Base-by-base conservation (phyloP, 1,284 basidiomycete species). In the Puccinia coronata region DNA sequence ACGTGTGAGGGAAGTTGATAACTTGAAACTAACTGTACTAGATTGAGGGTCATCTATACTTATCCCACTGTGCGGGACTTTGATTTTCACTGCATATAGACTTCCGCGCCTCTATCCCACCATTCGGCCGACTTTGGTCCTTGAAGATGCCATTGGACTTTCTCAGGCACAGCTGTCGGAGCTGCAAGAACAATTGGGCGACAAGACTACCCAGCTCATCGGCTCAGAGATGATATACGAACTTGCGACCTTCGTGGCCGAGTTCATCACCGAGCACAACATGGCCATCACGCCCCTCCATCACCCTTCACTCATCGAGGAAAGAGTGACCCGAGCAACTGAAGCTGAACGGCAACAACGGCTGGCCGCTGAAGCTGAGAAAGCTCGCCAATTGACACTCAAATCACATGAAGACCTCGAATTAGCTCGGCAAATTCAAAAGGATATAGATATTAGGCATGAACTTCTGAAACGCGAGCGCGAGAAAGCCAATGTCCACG, bases 191-290 rank as follows among this genome's bases (percentile, higher is more conserved):
- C 23, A 82, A 51, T 82, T 86, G 70, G 81, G 82, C 31, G 67
- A 61, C 20, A 84, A 84, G 20, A 84, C 85, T n/a, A 83, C 82
- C 31, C 71, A 81, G 34, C 83, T 85, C 20, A 61, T 86, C 3
- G 86, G 85, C 28, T 83, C 84, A 16, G 86, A 86, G 57, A 86
- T 86, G 86, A 82, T 86, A 41, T 86, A 85, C 84, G 86, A 86
- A 82, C 83, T 86, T 43, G 84, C 86, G 70, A 72, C 59, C 14
- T 55, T 75, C 18, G 55, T 72, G 43, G 59, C 71, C 39, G 78
- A 59, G 51, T 79, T 69, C 41, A 79, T 79, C 5, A 79, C 76
- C 41, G 76, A 79, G 36, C 61, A 79, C 28, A 67, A 79, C 59
- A 55, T 23, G 31, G 34, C 67, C 25, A 53, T 79, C 16, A 6